phyloP scores from a whole-genome alignment of 495 filamentous ascomycete genomes.

The Neurospora sp. region DNA sequence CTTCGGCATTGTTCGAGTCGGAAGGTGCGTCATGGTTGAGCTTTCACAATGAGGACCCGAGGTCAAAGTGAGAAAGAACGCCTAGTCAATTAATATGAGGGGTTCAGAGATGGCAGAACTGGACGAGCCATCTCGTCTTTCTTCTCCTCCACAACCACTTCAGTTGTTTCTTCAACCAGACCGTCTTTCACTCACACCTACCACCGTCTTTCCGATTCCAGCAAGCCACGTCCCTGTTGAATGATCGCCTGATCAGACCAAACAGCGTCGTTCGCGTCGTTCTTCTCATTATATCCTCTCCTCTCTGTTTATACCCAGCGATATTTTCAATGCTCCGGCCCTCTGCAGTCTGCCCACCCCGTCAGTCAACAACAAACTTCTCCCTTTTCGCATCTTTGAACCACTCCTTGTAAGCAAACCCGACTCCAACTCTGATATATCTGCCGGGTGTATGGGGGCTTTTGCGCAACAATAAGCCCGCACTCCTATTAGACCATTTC shows the following conservation, averaged over 20 bases:
- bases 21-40: neutral
- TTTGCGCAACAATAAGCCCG: no score
- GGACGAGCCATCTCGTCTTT: neutral
- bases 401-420: fast-evolving
- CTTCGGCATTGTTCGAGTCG: neutral
- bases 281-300: neutral
- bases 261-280: neutral
- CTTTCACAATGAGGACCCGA: neutral
- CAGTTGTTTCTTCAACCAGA: neutral
- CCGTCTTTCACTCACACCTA: neutral
- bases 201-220: neutral
- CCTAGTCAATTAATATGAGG: neutral
- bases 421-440: neutral
- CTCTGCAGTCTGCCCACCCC: neutral
- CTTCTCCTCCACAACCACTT: neutral
- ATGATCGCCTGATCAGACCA: neutral
- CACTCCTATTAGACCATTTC: no score
- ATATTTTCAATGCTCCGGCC: neutral
- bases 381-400: fast-evolving
- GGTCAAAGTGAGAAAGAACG: neutral
- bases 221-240: neutral
- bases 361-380: neutral
- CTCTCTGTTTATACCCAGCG: neutral
- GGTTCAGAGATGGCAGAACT: neutral
- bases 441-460: neutral